phyloP scores from a whole-genome alignment of 2,329 filamentous ascomycete genomes.

The Rhytidhysteron rufulum region DNA sequence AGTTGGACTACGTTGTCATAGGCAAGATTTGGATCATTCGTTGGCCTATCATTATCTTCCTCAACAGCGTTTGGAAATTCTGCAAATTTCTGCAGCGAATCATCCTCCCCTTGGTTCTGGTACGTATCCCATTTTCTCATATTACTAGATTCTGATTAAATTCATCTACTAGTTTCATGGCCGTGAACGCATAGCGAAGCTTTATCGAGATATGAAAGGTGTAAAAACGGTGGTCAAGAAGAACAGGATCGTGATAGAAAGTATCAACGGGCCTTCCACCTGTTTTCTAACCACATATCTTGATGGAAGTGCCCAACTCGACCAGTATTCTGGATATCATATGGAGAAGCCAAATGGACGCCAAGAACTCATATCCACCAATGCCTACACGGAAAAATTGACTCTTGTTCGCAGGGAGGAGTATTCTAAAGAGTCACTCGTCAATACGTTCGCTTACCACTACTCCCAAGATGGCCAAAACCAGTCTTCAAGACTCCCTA shows the following conservation, averaged over 20 bases:
- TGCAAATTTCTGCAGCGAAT: constrained; percentile 42
- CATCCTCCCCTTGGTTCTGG: constrained; percentile 42
- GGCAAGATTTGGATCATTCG: constrained; percentile 32
- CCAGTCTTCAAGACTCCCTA: constrained; percentile 33
- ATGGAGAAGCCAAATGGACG: constrained; percentile 47
- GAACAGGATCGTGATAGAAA: constrained; percentile 45
- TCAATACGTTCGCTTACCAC: constrained; percentile 51
- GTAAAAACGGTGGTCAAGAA: constrained; percentile 46
- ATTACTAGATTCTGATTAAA: too few relatives aligned
- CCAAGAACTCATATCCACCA: constrained; percentile 44
- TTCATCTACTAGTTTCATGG: constrained; percentile 49
- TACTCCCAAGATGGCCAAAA: constrained; percentile 30
- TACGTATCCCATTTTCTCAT: too few relatives aligned
- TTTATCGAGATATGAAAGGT: constrained; percentile 49
- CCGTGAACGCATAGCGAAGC: constrained; percentile 44
- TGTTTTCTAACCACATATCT: constrained; percentile 31
- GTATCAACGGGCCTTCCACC: constrained; percentile 39
- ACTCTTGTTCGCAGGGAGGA: constrained; percentile 44
- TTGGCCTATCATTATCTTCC: constrained; percentile 35
- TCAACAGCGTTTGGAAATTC: constrained; percentile 50
- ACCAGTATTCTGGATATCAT: too few relatives aligned
- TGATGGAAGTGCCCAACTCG: constrained; percentile 44
- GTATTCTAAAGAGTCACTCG: constrained; percentile 39
- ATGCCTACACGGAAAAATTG: constrained; percentile 47
- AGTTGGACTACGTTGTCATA: constrained; percentile 44